Percentiles rank a stretch among this genome's conserved stretches.
Evolutionary conservation across 2,329 filamentous ascomycete genomes (phyloP).

Genomic region (Kalmusia sp.): DNA sequence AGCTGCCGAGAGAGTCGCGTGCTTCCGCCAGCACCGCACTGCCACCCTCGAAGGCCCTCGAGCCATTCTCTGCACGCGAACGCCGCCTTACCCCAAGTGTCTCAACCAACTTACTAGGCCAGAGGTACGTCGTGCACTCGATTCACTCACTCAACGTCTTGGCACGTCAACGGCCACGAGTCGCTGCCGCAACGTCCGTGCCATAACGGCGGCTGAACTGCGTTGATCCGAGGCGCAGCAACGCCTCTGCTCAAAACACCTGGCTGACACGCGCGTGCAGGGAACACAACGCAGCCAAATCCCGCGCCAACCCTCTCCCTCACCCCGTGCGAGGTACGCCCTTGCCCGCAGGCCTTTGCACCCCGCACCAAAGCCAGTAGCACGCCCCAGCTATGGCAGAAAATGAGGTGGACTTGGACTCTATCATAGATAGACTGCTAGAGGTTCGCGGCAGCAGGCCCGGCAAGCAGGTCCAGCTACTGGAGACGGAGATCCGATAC

Average conservation of each 20-base stretch:
- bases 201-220: slow-evolving; percentile 18
- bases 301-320: slow-evolving; percentile 34
- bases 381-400: slow-evolving; percentile 70
- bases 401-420: slow-evolving; percentile 97
- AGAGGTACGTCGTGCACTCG: slow-evolving; percentile 37
- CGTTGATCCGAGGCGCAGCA: slow-evolving; percentile 18
- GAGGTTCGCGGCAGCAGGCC: slow-evolving; percentile 98
- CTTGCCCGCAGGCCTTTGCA: slow-evolving; percentile 33
- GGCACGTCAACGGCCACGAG: slow-evolving; percentile 10
- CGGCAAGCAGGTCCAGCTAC: slow-evolving; percentile 96
- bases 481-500: slow-evolving; percentile 95
- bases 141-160: slow-evolving; percentile 7
- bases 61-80: slow-evolving; percentile 45
- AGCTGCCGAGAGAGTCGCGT: slow-evolving; percentile 40
- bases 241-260: slow-evolving; percentile 13
- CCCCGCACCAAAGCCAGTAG: slow-evolving; percentile 33
- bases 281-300: slow-evolving; percentile 23
- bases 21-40: slow-evolving; percentile 40
- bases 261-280: slow-evolving; percentile 32
- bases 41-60: slow-evolving; percentile 49
- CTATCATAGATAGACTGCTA: slow-evolving; percentile 97
- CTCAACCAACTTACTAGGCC: slow-evolving; percentile 28
- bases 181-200: slow-evolving; percentile 18
- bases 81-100: slow-evolving; percentile 27
- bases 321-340: slow-evolving; percentile 42